phyloP scores from a whole-genome alignment of 164 flowering plant genomes.

The Sedum album region DNA sequence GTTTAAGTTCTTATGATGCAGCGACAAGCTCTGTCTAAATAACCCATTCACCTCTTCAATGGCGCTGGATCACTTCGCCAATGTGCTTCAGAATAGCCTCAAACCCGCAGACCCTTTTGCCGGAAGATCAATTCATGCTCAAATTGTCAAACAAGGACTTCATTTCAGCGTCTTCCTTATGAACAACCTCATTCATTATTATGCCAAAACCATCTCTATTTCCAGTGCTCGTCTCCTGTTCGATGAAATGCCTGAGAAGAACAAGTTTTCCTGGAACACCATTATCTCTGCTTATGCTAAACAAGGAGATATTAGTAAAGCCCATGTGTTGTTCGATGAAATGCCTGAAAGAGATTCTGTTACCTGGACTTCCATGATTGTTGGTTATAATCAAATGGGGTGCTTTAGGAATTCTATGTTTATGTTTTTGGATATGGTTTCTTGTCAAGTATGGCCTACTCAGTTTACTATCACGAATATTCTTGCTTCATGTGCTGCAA shows the following conservation, averaged over 20 bases:
- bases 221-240: background rate
- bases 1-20: no score
- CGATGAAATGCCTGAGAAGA: background rate
- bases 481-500: conserved; percentile 58
- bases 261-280: background rate
- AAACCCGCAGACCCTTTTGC: background rate
- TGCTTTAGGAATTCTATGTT: background rate
- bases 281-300: background rate
- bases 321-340: background rate
- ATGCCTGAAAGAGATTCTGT: background rate
- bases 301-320: background rate
- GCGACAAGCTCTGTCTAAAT: no score
- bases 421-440: background rate
- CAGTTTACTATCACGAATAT: conserved; percentile 63
- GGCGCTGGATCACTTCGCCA: background rate
- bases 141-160: background rate
- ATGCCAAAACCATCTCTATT: background rate
- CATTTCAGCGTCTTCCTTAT: background rate
- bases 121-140: background rate
- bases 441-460: conserved; percentile 25
- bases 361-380: background rate
- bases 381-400: background rate
- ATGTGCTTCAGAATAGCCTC: background rate
- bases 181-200: background rate
- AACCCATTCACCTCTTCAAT: no score